Evolutionary conservation across 495 filamentous ascomycete genomes (phyloP), one percentile per base, ranked within the genome.

Genomic region (Podospora australis): DNA sequence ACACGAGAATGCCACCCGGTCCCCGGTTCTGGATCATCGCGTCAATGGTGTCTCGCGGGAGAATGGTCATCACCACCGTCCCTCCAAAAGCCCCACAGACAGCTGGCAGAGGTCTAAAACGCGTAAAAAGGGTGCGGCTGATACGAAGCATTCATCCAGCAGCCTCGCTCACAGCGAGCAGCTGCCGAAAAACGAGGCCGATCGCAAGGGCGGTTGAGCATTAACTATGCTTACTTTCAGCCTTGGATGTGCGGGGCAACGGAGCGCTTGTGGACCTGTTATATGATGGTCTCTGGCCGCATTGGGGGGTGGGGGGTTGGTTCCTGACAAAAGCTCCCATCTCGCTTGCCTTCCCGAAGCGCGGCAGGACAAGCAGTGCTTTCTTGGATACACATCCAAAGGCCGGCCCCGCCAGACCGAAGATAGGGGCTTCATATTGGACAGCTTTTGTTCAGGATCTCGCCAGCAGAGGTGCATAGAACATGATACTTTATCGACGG

Each of bases 141-240:
- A 63, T 4, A 24, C 50, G 53, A 75, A 68, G 51, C 51, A 52
- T 44, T 52, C 55, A 32, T 52, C 48, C 44, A 70, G 70, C 17
- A 62, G 57, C 6, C 57, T 53, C 26, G 29, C 65, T 5, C 67
- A 70, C 17, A 64, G 67, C 49, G 75, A 79, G 58, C 67, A 70
- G 57, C 55, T 63, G 20, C 74, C 75, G 5, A 75, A 67, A 50
- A 69, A 74, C 21, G 70, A 74, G 9, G 63, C 68, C 13, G 77
- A 79, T 28, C 72, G 76, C 38, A 78, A 77, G 44, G 76, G 76
- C 2, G 76, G 76, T 24, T 79, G 62, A 70, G 24, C 10, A 44
- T n/a, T n/a, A n/a, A n/a, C n/a, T n/a, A n/a, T n/a, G n/a, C n/a
- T n/a, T n/a, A n/a, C n/a, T n/a, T n/a, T n/a, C n/a, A n/a, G n/a